A percentile compares a stretch with the other conserved stretches of the same genome.
Evolutionary conservation across 805 yeast species (phyloP).

Genomic region (Grigorovia yakushimaensis): DNA sequence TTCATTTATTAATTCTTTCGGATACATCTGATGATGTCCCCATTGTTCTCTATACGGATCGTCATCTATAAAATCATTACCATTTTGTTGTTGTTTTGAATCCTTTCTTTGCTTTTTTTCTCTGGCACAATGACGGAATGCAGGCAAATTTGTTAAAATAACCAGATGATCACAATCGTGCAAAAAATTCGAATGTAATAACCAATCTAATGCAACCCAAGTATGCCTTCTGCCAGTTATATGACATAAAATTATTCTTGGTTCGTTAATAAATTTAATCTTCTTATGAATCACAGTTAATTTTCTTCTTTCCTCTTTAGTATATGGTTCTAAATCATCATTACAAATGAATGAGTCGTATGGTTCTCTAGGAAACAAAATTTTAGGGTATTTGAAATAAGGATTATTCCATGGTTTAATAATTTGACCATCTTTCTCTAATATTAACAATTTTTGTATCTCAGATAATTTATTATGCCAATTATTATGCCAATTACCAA

Average conservation of each 20-base stretch:
- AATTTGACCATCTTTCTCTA: not conserved
- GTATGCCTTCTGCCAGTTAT: conserved; percentile 64
- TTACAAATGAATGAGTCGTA: not conserved
- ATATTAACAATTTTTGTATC: conserved; percentile 3
- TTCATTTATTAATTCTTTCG: conserved; percentile 10
- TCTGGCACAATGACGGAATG: conserved; percentile 3
- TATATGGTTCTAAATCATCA: conserved; percentile 8
- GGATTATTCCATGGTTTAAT: not conserved
- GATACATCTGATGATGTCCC: conserved; percentile 18
- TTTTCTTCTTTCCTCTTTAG: conserved; percentile 13
- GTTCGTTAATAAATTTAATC: conserved; percentile 16
- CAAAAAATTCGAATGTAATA: conserved; percentile 36
- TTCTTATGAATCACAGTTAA: conserved; percentile 10
- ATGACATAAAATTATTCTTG: conserved; percentile 50
- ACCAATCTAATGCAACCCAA: conserved; percentile 75
- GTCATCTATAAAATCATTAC: not conserved
- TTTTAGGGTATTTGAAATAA: conserved; percentile 14
- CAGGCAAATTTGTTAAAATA: conserved; percentile 37
- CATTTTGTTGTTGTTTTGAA: conserved; percentile 1
- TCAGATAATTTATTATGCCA: conserved; percentile 8
- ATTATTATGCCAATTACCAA: conserved; percentile 12
- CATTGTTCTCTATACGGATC: not conserved
- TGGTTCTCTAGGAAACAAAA: conserved; percentile 8
- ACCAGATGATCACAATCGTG: conserved; percentile 59
- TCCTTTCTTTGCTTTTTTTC: not conserved